Evolutionary conservation across 768 basidiomycete genomes (phyloP), one percentile per base, ranked within the genome.

Genomic region (Amanita pallidorosea): DNA sequence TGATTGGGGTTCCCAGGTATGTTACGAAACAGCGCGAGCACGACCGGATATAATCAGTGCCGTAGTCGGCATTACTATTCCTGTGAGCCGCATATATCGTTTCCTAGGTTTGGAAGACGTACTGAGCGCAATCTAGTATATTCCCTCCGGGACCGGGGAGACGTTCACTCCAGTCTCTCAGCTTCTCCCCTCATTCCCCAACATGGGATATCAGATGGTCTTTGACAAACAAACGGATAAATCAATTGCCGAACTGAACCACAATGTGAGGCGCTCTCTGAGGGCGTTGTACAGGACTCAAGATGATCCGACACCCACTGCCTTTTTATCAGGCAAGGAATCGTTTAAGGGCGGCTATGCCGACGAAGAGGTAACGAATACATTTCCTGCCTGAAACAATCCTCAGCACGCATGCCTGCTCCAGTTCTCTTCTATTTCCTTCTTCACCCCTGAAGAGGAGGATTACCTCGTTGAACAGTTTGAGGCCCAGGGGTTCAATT

Each of bases 1-100:
- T 57, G 86, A 88, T 54, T 88, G 86, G 86, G 86, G 86, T 35
- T 68, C 82, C 1, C 70, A 75, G 47, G 53, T 78, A 2, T 86
- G 85, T 54, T 83, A 80, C 56, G 82, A 87, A 61, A 78, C 81
- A 9, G 83, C 80, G 1, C 74, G 85, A 13, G 70, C 74, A 66
- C 68, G 83, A 15, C 86, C 85, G 0, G 85, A 87, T 55, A 61
- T 80, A 3, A 76, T 86, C 58, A 65, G 62, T 0, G 82, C 68
- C 3, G 75, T 86, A 13, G 62, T 83, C 12, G 83, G 80, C 7
- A 66, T 69, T 22, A 74, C 74, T 3, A 67, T 85, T 46, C 85
- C 86, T 1, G 84, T 86, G 58, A 53, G 74, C 53, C 29, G 27
- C n/a, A 25, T 17, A 47, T 41, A 42, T 25, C 31, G n/a, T 36